Evolutionary conservation across 169 alveolate genomes (phyloP), one percentile per base, ranked within the genome.

Genomic region (Cryptosporidium baileyi): DNA sequence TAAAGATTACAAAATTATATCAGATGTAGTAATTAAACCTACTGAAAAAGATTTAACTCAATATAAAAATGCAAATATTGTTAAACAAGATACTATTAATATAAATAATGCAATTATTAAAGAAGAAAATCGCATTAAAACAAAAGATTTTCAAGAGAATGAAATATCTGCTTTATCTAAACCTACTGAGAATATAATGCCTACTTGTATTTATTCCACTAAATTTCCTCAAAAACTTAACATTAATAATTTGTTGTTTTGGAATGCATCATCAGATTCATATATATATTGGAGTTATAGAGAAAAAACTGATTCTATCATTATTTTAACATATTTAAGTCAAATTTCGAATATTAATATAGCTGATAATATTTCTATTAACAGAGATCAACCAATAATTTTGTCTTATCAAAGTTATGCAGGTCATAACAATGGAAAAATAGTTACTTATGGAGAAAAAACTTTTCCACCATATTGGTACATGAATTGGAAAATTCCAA

Each of bases 381-480:
- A 11, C 59, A 9, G 9, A 9, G 59, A 47, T 9, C 59, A 47
- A 47, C 59, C 59, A 0, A 47, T 47, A 5, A 47, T 47, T 47
- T 19, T 26, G 0, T 47, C 59, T 47, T 47, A n/a, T 47, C 6
- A 47, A 9, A 47, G 9, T 26, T 11, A 47, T 47, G 4, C 19
- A 5, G 22, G 41, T 11, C 6, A 22, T 19, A 6, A 30, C 26
- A 17, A 22, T 57, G 15, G 26, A 7, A 6, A 57, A 13, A 57
- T 65, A 1, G 17, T 65, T 65, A 44, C 81, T 9, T 34, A 32
- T 28, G 81, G 81, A 3, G 51, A 65, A 65, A 65, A 22, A 9
- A 49, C 4, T 26, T 22, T 65, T 5, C 81, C 81, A 24, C 63
- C 81, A 30, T 65, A 47, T 15, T 65, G 81, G 81, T 65, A 65